Evolutionary conservation across 2,329 filamentous ascomycete genomes (phyloP), one percentile per base, ranked within the genome.

Genomic region (Neophaeococcomyces mojaviensis): DNA sequence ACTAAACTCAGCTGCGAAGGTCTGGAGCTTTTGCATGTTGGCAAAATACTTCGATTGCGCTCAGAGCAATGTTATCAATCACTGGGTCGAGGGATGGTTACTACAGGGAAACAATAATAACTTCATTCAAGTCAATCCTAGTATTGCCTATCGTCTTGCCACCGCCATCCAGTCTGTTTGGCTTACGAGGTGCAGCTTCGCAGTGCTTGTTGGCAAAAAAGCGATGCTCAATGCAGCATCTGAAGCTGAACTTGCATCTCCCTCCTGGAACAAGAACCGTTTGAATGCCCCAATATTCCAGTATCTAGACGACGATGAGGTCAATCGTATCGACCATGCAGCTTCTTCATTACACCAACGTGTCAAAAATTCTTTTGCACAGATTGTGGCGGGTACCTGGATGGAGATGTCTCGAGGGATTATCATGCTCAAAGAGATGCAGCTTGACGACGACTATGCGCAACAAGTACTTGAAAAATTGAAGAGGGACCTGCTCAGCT

Each of bases 11-110:
- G 82, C 82, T 0, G 69, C 74, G 9, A 79, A 82, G 12, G 64
- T 84, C 31, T 86, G 79, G 72, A 85, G 81, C 0, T 69, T 84
- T n/a, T 75, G 78, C 28, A 76, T 74, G 2, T 61, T 86, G 7
- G 76, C 79, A 6, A 76, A 77, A 49, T 68, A 79, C 32, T 73
- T 83, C 41, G 76, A 79, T 16, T 59, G 63, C 20, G 58, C 59
- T 8, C 51, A 53, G 4, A 49, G 59, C 45, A 53, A 58, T 2
- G 34, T 54, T 55, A 61, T 70, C 60, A 50, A 59, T 22, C 71
- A 78, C 40, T 66, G 65, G 10, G 69, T 82, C 34, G 61, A 72
- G 2, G 68, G 71, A 26, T 86, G 82, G 82, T 66, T 85, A 9
- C 70, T 77, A 50, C 64, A 69, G 16, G 60, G 65, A 2, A 65